Evolutionary conservation across 2,329 filamentous ascomycete species (phyloP).

Genomic region (Coniochaeta ligniaria): DNA sequence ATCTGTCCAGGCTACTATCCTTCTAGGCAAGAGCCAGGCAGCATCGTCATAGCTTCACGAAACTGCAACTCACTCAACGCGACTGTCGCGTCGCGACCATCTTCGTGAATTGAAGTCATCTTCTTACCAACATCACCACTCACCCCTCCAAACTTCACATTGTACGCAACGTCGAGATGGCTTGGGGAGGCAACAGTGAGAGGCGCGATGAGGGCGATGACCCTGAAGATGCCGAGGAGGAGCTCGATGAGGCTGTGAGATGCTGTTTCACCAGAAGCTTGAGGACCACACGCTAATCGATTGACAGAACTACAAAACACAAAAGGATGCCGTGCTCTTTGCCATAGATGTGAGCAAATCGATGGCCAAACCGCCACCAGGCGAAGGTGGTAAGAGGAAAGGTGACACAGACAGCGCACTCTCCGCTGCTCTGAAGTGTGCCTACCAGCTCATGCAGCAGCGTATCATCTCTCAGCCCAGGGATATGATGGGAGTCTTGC

Average conservation of each 20-base stretch:
- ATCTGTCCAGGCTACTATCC: too few relatives aligned
- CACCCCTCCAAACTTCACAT: background rate
- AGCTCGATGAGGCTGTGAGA: constrained; percentile 26
- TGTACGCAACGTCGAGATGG: constrained; percentile 15
- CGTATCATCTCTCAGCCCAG: constrained; percentile 94
- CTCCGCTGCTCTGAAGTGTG: constrained; percentile 83
- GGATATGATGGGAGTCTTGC: constrained; percentile 92
- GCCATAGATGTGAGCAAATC: constrained; percentile 86
- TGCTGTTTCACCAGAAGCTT: background rate
- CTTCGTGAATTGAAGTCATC: background rate
- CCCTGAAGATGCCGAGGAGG: constrained; percentile 65
- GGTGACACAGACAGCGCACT: constrained; percentile 71
- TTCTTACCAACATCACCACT: background rate
- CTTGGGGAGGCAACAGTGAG: constrained; percentile 33
- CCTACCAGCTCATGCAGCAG: constrained; percentile 93
- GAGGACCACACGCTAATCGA: constrained; percentile 4
- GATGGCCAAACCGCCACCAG: constrained; percentile 67
- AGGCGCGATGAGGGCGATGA: constrained; percentile 40
- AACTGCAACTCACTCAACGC: background rate
- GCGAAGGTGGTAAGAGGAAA: constrained; percentile 67
- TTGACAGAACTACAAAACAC: constrained; percentile 72
- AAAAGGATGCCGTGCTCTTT: constrained; percentile 97
- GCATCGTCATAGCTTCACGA: background rate
- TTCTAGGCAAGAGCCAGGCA: background rate
- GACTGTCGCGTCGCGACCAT: background rate